phyloP scores from a whole-genome alignment of 2,329 filamentous ascomycete species.

The Cladosporium sp. region DNA sequence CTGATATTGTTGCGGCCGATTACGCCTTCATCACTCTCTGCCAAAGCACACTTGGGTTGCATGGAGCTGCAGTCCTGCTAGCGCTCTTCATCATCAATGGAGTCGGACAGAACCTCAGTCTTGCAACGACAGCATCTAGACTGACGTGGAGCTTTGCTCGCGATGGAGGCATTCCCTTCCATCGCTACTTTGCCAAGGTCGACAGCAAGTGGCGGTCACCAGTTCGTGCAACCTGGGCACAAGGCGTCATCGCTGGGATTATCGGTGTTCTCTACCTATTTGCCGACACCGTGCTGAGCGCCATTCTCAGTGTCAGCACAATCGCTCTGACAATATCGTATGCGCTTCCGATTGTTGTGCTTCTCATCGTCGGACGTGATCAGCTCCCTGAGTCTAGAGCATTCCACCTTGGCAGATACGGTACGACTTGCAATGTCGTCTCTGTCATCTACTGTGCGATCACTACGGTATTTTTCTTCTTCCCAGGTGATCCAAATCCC shows the following conservation, averaged over 20 bases:
- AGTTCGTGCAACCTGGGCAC: slow-evolving; percentile 49
- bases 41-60: slow-evolving; percentile 46
- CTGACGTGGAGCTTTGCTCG: slow-evolving; percentile 28
- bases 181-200: slow-evolving; percentile 32
- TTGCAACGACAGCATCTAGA: slow-evolving; percentile 38
- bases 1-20: slow-evolving; percentile 28
- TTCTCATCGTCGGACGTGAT: slow-evolving; percentile 47
- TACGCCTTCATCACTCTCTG: slow-evolving; percentile 56
- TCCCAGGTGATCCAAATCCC: slow-evolving; percentile 15
- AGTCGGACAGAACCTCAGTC: slow-evolving; percentile 50
- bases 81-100: slow-evolving; percentile 55
- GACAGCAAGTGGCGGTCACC: slow-evolving; percentile 51
- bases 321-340: slow-evolving; percentile 42
- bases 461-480: slow-evolving; percentile 18
- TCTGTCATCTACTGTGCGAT: slow-evolving; percentile 28
- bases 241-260: slow-evolving; percentile 44
- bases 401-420: slow-evolving; percentile 42
- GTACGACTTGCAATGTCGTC: slow-evolving; percentile 18
- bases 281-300: slow-evolving; percentile 39
- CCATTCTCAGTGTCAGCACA: slow-evolving; percentile 40
- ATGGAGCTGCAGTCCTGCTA: slow-evolving; percentile 44
- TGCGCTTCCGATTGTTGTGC: slow-evolving; percentile 34
- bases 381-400: slow-evolving; percentile 43
- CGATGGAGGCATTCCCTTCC: slow-evolving; percentile 25
- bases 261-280: slow-evolving; percentile 49